Evolutionary conservation across 2,329 filamentous ascomycete species (phyloP), one percentile per base, ranked within the genome.

Genomic region (Mycosphaerella sp.): DNA sequence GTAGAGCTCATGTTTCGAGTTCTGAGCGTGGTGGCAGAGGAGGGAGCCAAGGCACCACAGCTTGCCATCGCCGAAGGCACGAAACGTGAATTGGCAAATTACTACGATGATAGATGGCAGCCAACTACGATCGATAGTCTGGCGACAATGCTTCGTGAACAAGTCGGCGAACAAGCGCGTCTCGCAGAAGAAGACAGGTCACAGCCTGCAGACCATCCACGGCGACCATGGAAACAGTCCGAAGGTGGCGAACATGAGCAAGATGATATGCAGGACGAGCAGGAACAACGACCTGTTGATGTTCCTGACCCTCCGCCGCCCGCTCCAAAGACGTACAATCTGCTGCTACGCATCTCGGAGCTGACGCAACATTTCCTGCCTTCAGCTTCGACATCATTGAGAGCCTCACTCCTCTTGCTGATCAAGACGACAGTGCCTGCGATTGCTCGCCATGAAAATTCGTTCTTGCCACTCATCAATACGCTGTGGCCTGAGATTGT

Each of bases 361-460:
- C 81, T 95, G 1, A 91, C 89, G 4, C 90, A 95, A 64, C 85
- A 95, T 66, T 93, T 96, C 68, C 79, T 98, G 9, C 89, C 91
- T 5, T 90, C 89, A 0, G 84, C 87, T 0, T 90, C 89, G 0
- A 82, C 90, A 0, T 79, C 81, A 9, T 78, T 98, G 7, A 84
- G 91, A 36, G 82, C 82, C 27, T 87, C 85, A 0, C 77, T 98
- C 3, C 79, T 98, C 8, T 79, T 81, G 13, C 80, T 97, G 5
- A 79, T 97, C 10, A 73, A 78, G 21, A 88, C 83, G 0, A 84
- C 89, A 2, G 79, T 85, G 4, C 80, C 84, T 0, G 78, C 86
- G 0, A 79, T 98, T 2, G 80, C 85, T 0, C 76, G 75, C 3
- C 83, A 96, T 59, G 86, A 95, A 65, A 83, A 90, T 55, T 81